Evolutionary conservation across 1,284 basidiomycete genomes (phyloP), one percentile per base, ranked within the genome.

Genomic region (Polyporus tsugae): DNA sequence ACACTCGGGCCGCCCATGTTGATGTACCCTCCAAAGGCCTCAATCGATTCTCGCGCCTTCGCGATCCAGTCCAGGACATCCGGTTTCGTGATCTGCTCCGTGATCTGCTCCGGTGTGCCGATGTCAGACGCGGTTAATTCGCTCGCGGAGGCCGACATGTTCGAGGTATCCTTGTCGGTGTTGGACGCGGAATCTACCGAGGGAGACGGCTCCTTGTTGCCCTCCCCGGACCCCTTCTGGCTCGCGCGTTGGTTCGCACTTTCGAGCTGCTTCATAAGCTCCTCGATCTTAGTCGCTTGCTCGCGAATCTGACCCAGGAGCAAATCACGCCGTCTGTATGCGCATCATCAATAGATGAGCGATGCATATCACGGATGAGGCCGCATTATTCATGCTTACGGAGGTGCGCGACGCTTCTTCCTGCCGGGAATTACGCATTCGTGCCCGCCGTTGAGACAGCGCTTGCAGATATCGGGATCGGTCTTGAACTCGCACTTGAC

Each of bases 381-480:
- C 36, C 35, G 61, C 22, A 19, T 15, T 3, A 42, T 10, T n/a
- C 3, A 38, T 9, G 80, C 90, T 77, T 79, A 93, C 92, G 91
- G 92, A 64, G 91, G 91, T n/a, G 90, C 85, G 63, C 89, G 83
- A 67, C 91, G 88, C 73, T 91, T 90, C 79, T 92, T 93, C 68
- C 89, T 83, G n/a, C 91, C 91, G 38, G 91, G 92, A 61, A 92
- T 91, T 55, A 89, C 80, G 73, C 92, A 94, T 65, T 91, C 90
- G 69, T 91, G 87, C 9, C 86, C 85, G 9, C 87, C 89, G 69
- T 86, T 86, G 66, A 86, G 78, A 74, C 91, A 93, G 13, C 92
- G 87, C 74, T 87, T 91, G 78, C 92, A 93, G 2, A 87, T 86
- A 72, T 93, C 91, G 15, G 83, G 85, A 59, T 91, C 89, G 11